A percentile compares a stretch with the other conserved stretches of the same genome.
Conservation (phyloP, 768 basidiomycete genomes). For the Imleria badia region DNA sequence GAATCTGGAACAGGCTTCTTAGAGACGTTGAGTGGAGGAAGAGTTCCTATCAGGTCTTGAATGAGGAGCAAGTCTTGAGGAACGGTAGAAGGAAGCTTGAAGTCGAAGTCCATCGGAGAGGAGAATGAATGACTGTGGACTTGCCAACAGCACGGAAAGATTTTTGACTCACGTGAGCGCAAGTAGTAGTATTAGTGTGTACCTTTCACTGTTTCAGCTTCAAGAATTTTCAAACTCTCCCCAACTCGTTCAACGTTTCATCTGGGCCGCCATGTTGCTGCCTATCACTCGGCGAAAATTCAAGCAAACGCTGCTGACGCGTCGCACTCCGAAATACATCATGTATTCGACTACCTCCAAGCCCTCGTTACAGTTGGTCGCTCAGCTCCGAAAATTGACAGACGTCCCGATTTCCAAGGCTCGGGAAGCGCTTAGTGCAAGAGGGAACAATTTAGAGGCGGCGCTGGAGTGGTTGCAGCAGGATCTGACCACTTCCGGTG, state of each 20-base stretch:
- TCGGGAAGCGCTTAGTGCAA: conserved; percentile 76
- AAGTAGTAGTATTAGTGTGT: too few species aligned
- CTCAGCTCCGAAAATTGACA: conserved; percentile 78
- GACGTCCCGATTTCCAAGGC: conserved; percentile 87
- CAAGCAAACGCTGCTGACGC: not conserved
- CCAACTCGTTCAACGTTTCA: not conserved
- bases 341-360: conserved; percentile 59
- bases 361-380: conserved; percentile 74
- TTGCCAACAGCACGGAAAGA: not conserved
- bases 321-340: not conserved
- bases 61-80: conserved; percentile 79
- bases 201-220: too few species aligned
- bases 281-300: conserved; percentile 2
- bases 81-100: conserved; percentile 59
- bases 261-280: conserved; percentile 15
- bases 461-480: conserved; percentile 82
- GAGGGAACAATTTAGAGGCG: conserved; percentile 67
- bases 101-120: conserved; percentile 36
- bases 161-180: conserved; percentile 25
- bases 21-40: conserved; percentile 1
- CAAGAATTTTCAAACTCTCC: not conserved
- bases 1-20: not conserved
- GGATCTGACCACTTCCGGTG: conserved; percentile 69
- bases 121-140: not conserved
- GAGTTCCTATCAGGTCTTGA: conserved; percentile 55